Conservation (phyloP, 768 basidiomycete species). For the Coprinopsis strossmayeri region DNA sequence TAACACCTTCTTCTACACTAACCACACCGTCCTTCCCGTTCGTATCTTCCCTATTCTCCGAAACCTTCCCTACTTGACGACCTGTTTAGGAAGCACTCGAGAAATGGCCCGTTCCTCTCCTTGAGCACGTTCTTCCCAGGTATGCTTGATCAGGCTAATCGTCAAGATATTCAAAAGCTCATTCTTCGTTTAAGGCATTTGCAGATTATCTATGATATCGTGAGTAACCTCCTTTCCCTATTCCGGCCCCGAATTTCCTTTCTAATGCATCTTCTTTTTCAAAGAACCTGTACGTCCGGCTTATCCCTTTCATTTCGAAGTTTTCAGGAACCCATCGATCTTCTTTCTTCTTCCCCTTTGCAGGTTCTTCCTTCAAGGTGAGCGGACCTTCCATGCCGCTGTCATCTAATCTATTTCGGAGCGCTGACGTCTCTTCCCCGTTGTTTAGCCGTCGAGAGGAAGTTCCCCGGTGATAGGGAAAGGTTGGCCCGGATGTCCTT, state of each 20-base stretch:
- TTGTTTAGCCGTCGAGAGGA: constrained; percentile 68
- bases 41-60: constrained; percentile 16
- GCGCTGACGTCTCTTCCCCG: background rate
- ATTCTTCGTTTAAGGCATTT: constrained; percentile 47
- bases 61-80: background rate
- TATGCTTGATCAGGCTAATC: constrained; percentile 19
- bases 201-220: constrained; percentile 91
- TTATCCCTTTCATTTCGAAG: background rate
- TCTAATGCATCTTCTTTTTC: too few relatives aligned
- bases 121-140: constrained; percentile 82
- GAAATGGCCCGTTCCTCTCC: constrained; percentile 88
- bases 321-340: background rate
- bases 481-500: constrained; percentile 81
- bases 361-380: constrained; percentile 68
- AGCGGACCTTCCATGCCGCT: constrained; percentile 10
- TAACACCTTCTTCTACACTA: constrained; percentile 93
- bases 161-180: background rate
- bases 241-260: too few relatives aligned
- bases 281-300: constrained; percentile 43
- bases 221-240: constrained; percentile 28
- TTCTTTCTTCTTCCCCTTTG: background rate
- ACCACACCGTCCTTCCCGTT: constrained; percentile 88
- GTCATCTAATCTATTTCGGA: background rate
- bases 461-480: constrained; percentile 84
- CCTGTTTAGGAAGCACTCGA: constrained; percentile 64